Evolutionary conservation across 345 rosid genomes (phyloP), one percentile per base, ranked within the genome.

Genomic region (Salix purpurea): DNA sequence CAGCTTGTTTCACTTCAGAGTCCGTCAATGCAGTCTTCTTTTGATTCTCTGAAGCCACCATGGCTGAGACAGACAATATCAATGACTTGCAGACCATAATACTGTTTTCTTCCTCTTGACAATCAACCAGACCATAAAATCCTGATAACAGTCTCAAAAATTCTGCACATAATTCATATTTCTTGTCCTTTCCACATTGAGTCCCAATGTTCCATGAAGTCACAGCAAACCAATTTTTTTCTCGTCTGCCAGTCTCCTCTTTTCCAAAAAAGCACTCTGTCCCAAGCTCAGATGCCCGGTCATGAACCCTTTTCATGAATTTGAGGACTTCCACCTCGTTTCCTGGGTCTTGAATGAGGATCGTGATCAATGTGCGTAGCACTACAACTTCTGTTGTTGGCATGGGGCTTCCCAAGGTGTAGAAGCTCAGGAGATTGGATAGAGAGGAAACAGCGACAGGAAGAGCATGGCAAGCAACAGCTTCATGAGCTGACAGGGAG

Each of bases 401-500:
- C 91, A 91, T 90, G 67, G 88, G 34, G 74, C 86, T 91, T 70
- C 97, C 94, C 52, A 84, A 77, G 77, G 85, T 69, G 36, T 83
- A 91, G 82, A 90, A 91, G 72, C 85, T 89, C 75, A 92, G 86
- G 70, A 91, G 86, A 85, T 78, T 90, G 79, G 97, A 92, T 65
- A 96, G 87, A 83, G 90, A 83, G 61, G 96, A 91, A 75, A 85
- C 88, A 23, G 98, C 99, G 76, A 92, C 90, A 18, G 87, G 82
- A 84, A 89, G 91, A 67, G 91, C 91, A 68, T 74, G 89, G 69
- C 89, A 96, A 84, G 99, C 96, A 67, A 96, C 81, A 82, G 99
- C 98, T 88, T 96, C 99, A 84, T 96, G 99, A 2, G 98, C 97
- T 79, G 99, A 76, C 37, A 96, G 97, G 78, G 87, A 87, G 60